Evolutionary conservation across 2,329 filamentous ascomycete genomes (phyloP).

Genomic region (Didymella keratinophila): DNA sequence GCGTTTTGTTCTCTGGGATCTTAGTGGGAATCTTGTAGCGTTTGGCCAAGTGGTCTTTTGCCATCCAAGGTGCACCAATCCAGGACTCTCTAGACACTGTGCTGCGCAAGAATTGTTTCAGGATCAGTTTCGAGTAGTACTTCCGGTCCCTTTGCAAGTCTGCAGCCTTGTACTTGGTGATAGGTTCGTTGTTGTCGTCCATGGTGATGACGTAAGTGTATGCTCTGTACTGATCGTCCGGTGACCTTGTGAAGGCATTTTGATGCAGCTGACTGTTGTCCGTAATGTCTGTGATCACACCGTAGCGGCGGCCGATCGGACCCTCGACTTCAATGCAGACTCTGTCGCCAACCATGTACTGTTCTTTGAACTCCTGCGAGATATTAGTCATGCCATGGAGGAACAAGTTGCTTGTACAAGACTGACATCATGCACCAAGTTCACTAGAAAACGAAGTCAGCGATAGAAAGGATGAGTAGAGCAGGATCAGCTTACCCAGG

Average conservation of each 20-base stretch:
- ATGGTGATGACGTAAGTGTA: constrained; percentile 45
- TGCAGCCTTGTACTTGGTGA: constrained; percentile 54
- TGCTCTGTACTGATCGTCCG: constrained; percentile 42
- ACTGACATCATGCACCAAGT: constrained; percentile 43
- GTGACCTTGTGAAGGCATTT: constrained; percentile 37
- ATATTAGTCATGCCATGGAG: constrained; percentile 10
- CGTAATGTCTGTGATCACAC: constrained; percentile 42
- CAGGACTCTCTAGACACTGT: constrained; percentile 91
- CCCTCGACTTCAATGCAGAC: constrained; percentile 45
- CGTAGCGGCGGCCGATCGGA: constrained; percentile 34
- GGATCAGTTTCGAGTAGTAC: constrained; percentile 91
- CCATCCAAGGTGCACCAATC: constrained; percentile 96
- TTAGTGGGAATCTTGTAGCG: constrained; percentile 88
- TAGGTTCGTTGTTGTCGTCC: constrained; percentile 52
- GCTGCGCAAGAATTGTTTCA: constrained; percentile 93
- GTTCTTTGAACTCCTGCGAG: constrained; percentile 46
- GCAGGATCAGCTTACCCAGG: constrained; percentile 59
- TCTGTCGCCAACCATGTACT: constrained; percentile 44
- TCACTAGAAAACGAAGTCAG: constrained; percentile 40
- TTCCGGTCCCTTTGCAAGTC: constrained; percentile 88
- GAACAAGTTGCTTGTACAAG: not conserved
- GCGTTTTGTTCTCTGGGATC: constrained; percentile 65
- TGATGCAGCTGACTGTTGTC: constrained; percentile 42
- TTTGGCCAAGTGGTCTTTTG: constrained; percentile 84
- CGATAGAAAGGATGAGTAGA: constrained; percentile 32